Evolutionary conservation across 2,329 filamentous ascomycete species (phyloP).

Genomic region (Pseudopithomyces maydicus): DNA sequence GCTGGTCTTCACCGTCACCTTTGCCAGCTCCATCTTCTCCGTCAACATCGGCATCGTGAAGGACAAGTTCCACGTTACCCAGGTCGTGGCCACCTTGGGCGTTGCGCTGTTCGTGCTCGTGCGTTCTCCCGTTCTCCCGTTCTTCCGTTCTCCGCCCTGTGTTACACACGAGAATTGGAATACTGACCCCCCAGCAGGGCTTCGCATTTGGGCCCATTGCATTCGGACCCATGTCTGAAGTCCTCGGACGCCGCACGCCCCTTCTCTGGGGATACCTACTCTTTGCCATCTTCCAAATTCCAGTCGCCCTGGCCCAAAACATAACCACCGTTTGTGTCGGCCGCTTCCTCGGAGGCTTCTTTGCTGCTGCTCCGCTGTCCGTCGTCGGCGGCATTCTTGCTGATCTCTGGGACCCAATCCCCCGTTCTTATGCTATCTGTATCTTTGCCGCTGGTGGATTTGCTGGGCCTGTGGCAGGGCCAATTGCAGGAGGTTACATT

Average conservation of each 20-base stretch:
- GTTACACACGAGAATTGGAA: not conserved
- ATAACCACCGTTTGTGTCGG: conserved; percentile 58
- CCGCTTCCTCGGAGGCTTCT: conserved; percentile 59
- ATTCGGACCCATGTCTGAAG: conserved; percentile 58
- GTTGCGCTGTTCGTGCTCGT: conserved; percentile 54
- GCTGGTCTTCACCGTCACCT: conserved; percentile 48
- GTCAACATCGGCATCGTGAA: conserved; percentile 62
- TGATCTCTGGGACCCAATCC: conserved; percentile 43
- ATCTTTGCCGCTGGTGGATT: conserved; percentile 44
- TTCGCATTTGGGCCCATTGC: conserved; percentile 54
- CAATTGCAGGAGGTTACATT: conserved; percentile 50
- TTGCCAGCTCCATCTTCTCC: conserved; percentile 62
- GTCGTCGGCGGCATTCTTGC: conserved; percentile 42
- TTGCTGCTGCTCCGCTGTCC: conserved; percentile 49
- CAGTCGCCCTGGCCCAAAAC: conserved; percentile 51
- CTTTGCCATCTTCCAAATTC: conserved; percentile 48
- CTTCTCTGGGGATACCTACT: conserved; percentile 39
- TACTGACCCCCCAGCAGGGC: conserved; percentile 48
- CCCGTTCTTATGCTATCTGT: conserved; percentile 43
- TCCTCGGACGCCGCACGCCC: conserved; percentile 50
- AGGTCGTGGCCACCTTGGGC: conserved; percentile 55
- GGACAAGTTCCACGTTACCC: conserved; percentile 52
- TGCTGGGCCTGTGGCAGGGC: conserved; percentile 50
- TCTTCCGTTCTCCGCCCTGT: not conserved
- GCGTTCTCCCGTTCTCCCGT: too few species aligned